phyloP scores from a whole-genome alignment of 164 flowering plant genomes.

The Vitis rupestris region DNA sequence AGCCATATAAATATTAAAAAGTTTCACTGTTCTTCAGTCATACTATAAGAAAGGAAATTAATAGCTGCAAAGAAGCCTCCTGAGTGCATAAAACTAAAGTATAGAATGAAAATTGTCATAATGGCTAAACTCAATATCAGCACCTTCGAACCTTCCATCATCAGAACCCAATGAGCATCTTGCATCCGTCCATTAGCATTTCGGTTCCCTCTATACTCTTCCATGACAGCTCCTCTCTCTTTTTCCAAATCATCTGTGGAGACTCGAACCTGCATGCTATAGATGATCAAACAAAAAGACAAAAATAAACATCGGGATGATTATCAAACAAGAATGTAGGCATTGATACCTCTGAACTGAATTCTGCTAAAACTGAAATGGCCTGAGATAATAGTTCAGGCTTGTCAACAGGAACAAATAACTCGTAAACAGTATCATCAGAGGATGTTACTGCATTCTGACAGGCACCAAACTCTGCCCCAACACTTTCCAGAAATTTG shows the following conservation, averaged over 20 bases:
- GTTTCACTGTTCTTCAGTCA: background rate
- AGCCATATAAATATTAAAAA: too few species aligned
- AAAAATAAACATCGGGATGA: background rate
- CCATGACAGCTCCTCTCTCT: slow-evolving; percentile 96
- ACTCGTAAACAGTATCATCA: slow-evolving; percentile 92
- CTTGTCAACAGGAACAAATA: slow-evolving; percentile 94
- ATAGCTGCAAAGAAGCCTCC: background rate
- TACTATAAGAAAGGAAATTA: background rate
- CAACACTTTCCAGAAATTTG: slow-evolving; percentile 89
- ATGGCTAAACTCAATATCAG: background rate
- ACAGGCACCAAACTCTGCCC: slow-evolving; percentile 98
- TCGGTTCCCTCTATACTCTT: slow-evolving; percentile 81
- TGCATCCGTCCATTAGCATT: slow-evolving; percentile 94
- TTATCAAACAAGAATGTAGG: background rate
- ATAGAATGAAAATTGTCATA: background rate
- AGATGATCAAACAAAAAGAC: background rate
- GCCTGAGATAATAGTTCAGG: slow-evolving; percentile 87
- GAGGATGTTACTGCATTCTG: slow-evolving; percentile 94
- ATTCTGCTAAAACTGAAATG: slow-evolving; percentile 85
- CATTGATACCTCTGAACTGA: slow-evolving; percentile 76
- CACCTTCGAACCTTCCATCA: slow-evolving; percentile 98
- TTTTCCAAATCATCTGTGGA: slow-evolving; percentile 83
- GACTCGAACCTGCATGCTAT: slow-evolving; percentile 61
- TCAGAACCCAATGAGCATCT: slow-evolving; percentile 86
- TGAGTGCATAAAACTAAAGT: background rate